These are phyloP conservation scores for Nasturtium officinale DNA, from an alignment of 345 rosid genomes.

Conservation along the genomic window DNA sequence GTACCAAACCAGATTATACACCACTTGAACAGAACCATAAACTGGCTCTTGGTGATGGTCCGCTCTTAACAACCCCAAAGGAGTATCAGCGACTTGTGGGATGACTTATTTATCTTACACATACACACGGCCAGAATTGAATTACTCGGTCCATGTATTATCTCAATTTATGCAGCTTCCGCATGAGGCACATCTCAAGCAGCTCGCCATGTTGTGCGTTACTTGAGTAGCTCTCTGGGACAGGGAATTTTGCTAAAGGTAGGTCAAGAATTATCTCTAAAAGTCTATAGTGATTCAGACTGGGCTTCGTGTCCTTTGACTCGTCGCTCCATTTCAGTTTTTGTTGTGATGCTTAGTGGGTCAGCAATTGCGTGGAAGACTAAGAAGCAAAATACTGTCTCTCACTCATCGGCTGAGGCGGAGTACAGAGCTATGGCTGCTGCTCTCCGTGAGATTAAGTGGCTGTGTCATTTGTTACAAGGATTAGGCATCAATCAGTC, in stretches of 20 bases:
- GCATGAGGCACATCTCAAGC: background rate
- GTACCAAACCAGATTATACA: background rate
- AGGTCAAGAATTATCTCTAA: fast-evolving
- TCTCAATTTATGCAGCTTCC: background rate
- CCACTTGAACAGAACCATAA: background rate
- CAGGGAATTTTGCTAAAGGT: background rate
- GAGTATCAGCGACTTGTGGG: background rate
- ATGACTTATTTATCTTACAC: background rate
- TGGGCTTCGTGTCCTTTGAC: background rate
- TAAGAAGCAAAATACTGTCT: background rate
- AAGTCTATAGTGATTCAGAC: background rate
- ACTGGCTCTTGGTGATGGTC: background rate
- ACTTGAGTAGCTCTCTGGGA: background rate
- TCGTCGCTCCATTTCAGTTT: background rate
- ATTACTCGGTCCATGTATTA: background rate
- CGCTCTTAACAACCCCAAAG: fast-evolving
- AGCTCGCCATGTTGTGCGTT: background rate
- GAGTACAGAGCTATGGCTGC: background rate
- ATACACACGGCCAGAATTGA: background rate
- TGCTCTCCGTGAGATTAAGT: background rate
- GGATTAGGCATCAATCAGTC: background rate
- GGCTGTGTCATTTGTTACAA: background rate
- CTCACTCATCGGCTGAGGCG: background rate
- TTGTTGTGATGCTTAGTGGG: background rate
- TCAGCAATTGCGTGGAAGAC: background rate